These are phyloP conservation scores for Sordariomycetes sp. DNA, from an alignment of 2,329 filamentous ascomycete species.

Conservation along the genomic window DNA sequence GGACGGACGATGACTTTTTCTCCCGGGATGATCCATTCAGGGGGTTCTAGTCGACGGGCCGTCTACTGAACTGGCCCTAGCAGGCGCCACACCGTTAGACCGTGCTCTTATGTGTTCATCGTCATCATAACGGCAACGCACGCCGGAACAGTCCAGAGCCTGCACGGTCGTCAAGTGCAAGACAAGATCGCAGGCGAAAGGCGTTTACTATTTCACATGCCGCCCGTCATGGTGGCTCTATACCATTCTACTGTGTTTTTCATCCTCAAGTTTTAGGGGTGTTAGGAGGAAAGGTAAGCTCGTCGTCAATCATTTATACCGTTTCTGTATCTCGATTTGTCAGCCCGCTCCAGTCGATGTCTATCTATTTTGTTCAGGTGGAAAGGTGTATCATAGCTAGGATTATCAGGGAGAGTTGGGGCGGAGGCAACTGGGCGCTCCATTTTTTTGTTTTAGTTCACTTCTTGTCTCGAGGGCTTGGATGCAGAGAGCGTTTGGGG, in stretches of 20 bases:
- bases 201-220: not conserved
- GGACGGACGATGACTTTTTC: conserved; percentile 44
- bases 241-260: not conserved
- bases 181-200: not conserved
- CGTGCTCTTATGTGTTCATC: not conserved
- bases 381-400: not conserved
- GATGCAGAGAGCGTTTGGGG: not conserved
- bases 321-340: not conserved
- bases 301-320: not conserved
- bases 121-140: not conserved
- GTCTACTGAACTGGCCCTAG: not conserved
- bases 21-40: conserved; percentile 48
- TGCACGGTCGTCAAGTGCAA: not conserved
- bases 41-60: conserved; percentile 36
- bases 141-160: not conserved
- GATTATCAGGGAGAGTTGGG: not conserved
- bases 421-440: not conserved
- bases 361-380: not conserved
- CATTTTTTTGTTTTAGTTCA: not conserved
- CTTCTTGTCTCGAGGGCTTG: not conserved
- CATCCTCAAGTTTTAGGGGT: not conserved
- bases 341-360: not conserved
- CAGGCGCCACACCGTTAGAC: not conserved
- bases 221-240: not conserved
- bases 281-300: not conserved